Base-by-base conservation (phyloP, 176 grass and related monocot species). In the Cenchrus fungigraminus region DNA sequence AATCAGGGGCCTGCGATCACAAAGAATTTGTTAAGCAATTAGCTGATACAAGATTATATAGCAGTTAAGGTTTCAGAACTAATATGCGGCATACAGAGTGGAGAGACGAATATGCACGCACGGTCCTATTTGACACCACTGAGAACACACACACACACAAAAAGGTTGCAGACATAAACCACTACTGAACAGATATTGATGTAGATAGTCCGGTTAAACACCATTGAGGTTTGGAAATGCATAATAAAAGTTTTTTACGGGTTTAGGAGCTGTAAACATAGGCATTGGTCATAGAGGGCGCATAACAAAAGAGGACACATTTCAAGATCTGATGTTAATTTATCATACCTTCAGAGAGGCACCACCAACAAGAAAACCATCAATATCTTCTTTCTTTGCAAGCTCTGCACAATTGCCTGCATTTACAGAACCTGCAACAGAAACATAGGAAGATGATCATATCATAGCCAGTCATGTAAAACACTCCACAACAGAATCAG, bases 351-450 rank as follows among this genome's bases (percentile, higher is more conserved):
- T 99, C 79, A 99, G 72, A 62, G 97, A 99, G 62, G 97, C 94
- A 51, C 97, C 94, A 4, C 97, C 97, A 50, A 99, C 97, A 82
- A 99, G 97, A 82, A 99, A 99, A 47, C 97, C 94, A 69, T 99
- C 97, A 12, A 97, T 99, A 88, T 99, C 97, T 90, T 96, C 90
- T 89, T 99, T 86, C 86, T 94, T 94, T 62, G 97, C 97, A 61
- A 99, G 86, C 63, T 99, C 94, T 45, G 91, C 88, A 77, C 86
- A 99, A 65, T 99, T 99, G 34, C 74, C 84, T 67, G 90, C 88
- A 61, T 99, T 99, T 70, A 97, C 94, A 4, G 97, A 99, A 86
- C 97, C 97, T 98, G 83, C 71, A 85, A 86, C 13, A 52, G 22
- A 87, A 77, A 16, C 63, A 86, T 51, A 73, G 6, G 42, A 51